Evolutionary conservation across 75 land plant species (phyloP).

Genomic region (Picea sitchensis): DNA sequence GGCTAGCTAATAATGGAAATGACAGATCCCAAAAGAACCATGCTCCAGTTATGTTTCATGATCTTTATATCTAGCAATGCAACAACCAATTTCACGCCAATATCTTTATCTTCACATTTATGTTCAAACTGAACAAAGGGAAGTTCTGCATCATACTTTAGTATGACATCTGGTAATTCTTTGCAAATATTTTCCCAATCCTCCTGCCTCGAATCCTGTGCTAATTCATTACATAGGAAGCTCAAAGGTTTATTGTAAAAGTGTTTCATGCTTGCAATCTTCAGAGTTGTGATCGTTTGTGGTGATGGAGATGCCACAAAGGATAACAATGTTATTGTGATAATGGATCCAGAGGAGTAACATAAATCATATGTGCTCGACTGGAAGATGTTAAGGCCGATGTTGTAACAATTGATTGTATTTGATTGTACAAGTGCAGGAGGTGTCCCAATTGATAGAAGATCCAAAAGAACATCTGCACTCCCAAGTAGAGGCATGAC

Average conservation of each 20-base stretch:
- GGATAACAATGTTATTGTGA: too few species aligned
- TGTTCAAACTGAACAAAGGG: slow-evolving; percentile 26
- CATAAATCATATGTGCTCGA: too few species aligned
- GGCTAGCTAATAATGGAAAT: slow-evolving; percentile 6
- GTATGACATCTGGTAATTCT: slow-evolving; percentile 16
- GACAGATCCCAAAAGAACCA: slow-evolving; percentile 45
- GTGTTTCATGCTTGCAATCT: slow-evolving; percentile 82
- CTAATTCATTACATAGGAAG: slow-evolving; percentile 38
- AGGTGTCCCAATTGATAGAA: too few species aligned
- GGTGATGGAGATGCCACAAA: too few species aligned
- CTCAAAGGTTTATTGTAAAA: slow-evolving; percentile 68
- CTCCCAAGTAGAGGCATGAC: too few species aligned
- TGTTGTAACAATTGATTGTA: too few species aligned
- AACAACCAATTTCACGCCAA: slow-evolving; percentile 14
- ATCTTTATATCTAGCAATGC: slow-evolving; percentile 33
- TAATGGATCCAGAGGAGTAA: too few species aligned
- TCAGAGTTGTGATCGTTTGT: background rate
- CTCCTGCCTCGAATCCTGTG: slow-evolving; percentile 25
- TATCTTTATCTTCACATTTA: slow-evolving; percentile 10
- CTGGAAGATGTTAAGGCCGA: too few species aligned
- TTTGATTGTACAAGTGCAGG: too few species aligned
- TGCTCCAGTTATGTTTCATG: slow-evolving; percentile 7
- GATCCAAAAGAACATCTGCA: too few species aligned
- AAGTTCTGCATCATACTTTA: slow-evolving; percentile 42
- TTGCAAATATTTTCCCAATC: slow-evolving; percentile 23